Conservation (phyloP, 352 stramenopile genomes). For the Elongisporangium senticosum region DNA sequence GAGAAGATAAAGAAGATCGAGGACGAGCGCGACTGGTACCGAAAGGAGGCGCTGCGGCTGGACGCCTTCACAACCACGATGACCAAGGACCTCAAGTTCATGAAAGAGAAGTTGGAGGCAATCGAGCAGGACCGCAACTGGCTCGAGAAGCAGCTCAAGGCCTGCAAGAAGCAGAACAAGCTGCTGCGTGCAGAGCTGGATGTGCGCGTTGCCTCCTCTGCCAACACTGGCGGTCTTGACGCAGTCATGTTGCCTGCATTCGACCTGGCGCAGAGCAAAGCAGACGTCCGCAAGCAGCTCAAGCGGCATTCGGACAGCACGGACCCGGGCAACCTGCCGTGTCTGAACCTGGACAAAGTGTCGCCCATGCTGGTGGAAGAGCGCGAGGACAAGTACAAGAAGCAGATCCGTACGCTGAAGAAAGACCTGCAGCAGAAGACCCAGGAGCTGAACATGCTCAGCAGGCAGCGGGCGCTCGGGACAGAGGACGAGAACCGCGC, state of each 20-base stretch:
- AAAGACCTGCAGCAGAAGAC: conserved; percentile 63
- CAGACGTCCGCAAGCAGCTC: conserved; percentile 5
- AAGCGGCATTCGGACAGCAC: conserved; percentile 10
- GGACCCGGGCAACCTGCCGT: conserved; percentile 15
- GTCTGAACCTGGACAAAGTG: conserved; percentile 25
- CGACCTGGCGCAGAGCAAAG: conserved; percentile 18
- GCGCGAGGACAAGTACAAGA: conserved; percentile 62
- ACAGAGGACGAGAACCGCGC: conserved; percentile 28
- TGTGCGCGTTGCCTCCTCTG: conserved; percentile 32
- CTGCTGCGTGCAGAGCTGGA: conserved; percentile 80
- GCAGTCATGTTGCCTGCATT: conserved; percentile 29
- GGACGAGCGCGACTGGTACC: conserved; percentile 93
- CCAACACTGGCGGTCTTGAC: conserved; percentile 21
- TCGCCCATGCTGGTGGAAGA: conserved; percentile 31
- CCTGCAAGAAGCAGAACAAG: conserved; percentile 93
- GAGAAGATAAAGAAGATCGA: conserved; percentile 92
- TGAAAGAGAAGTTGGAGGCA: conserved; percentile 88
- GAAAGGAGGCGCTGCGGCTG: conserved; percentile 87
- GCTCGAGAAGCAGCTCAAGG: conserved; percentile 91
- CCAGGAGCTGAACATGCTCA: conserved; percentile 31
- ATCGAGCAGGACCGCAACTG: conserved; percentile 90
- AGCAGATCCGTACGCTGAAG: conserved; percentile 61
- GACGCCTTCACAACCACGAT: conserved; percentile 89
- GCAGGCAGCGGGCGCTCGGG: conserved; percentile 26
- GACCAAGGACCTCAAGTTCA: conserved; percentile 90